Evolutionary conservation across 208 protist genomes (phyloP).

Genomic region (Acanthamoeba healyi): DNA sequence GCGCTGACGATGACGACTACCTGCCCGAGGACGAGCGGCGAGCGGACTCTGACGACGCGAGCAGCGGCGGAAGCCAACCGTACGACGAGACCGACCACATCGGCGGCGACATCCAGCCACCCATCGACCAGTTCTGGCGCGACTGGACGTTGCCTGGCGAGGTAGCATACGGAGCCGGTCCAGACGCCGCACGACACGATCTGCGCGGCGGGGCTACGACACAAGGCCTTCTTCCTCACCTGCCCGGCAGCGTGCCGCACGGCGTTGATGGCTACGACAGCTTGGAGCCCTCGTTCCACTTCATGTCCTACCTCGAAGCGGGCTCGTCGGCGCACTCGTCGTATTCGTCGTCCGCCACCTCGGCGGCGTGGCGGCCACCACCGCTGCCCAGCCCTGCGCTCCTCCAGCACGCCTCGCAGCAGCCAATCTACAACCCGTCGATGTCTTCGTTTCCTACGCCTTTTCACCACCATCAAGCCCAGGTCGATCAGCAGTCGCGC

Average conservation of each 20-base stretch:
- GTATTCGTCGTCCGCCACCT: not conserved
- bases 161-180: not conserved
- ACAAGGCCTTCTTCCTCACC: too few species aligned
- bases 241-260: not conserved
- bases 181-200: too few species aligned
- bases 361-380: not conserved
- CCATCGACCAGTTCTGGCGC: slow-evolving; percentile 9
- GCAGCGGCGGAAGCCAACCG: not conserved
- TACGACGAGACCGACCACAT: not conserved
- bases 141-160: slow-evolving; percentile 16
- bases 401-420: too few species aligned
- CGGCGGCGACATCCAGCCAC: not conserved
- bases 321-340: not conserved
- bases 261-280: not conserved
- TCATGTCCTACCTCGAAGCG: not conserved
- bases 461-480: not conserved
- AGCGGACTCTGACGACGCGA: not conserved
- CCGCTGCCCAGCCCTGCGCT: not conserved
- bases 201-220: too few species aligned
- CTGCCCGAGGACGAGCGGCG: not conserved
- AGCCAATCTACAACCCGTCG: too few species aligned
- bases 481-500: not conserved
- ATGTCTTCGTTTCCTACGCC: too few species aligned
- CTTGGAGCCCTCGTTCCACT: not conserved
- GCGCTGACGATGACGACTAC: not conserved